A percentile compares a stretch with the other conserved stretches of the same genome.
Conservation (phyloP, 495 filamentous ascomycete genomes). For the Aspergillus funiculosus region DNA sequence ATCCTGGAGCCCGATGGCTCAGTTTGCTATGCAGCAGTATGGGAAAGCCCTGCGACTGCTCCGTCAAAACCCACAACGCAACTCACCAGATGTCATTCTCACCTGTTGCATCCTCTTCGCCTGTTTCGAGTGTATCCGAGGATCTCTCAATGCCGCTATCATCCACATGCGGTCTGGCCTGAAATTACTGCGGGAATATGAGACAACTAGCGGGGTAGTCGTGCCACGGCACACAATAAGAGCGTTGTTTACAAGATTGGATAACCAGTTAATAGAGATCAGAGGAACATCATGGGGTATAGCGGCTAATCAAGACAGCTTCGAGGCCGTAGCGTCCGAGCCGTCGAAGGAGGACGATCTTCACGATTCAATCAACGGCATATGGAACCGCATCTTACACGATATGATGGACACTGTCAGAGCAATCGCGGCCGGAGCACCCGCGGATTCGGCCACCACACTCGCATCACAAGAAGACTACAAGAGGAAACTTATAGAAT, state of each 20-base stretch:
- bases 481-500: too few relatives aligned
- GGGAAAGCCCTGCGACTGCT: slow-evolving; percentile 2
- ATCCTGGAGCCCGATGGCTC: slow-evolving; percentile 2
- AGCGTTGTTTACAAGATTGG: slow-evolving; percentile 1
- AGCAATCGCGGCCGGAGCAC: not conserved
- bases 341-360: not conserved
- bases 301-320: not conserved
- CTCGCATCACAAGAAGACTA: not conserved
- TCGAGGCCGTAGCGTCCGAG: not conserved
- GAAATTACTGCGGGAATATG: slow-evolving; percentile 3
- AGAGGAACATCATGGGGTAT: not conserved
- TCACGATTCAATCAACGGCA: not conserved
- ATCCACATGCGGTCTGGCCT: slow-evolving; percentile 4
- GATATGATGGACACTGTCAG: slow-evolving; percentile 2
- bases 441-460: not conserved
- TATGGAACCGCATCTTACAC: slow-evolving; percentile 5
- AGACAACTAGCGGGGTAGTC: not conserved
- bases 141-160: not conserved
- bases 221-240: slow-evolving; percentile 1
- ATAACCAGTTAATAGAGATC: slow-evolving; percentile 7
- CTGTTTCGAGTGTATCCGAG: slow-evolving; percentile 5
- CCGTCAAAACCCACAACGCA: too few relatives aligned
- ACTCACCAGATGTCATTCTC: slow-evolving; percentile 2
- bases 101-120: slow-evolving; percentile 4
- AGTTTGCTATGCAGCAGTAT: slow-evolving; percentile 7